These are phyloP conservation scores for Coprinopsis strossmayeri DNA, from an alignment of 768 basidiomycete species.

Conservation along the genomic window DNA sequence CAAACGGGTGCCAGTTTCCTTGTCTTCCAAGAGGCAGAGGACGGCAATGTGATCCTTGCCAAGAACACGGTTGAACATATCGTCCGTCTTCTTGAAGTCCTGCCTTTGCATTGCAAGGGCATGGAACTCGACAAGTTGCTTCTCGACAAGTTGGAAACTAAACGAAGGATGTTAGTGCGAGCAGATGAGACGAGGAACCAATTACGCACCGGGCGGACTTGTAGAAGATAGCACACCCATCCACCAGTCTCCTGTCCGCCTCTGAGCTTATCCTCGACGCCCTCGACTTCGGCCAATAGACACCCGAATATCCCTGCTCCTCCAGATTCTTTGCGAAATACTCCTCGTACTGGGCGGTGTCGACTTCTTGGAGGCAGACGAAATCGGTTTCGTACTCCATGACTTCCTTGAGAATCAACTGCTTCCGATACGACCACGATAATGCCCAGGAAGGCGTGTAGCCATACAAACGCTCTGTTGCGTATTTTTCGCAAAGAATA, in stretches of 20 bases:
- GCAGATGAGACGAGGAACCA: constrained; percentile 5
- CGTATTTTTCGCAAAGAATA: constrained; percentile 87
- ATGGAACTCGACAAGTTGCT: constrained; percentile 90
- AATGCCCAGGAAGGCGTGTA: constrained; percentile 98
- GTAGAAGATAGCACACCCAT: constrained; percentile 97
- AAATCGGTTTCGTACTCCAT: constrained; percentile 80
- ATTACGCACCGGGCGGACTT: constrained; percentile 74
- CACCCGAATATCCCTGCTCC: constrained; percentile 80
- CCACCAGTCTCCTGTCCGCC: constrained; percentile 79
- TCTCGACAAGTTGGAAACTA: constrained; percentile 91
- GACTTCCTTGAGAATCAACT: constrained; percentile 80
- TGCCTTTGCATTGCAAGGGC: constrained; percentile 87
- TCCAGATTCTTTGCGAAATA: constrained; percentile 74
- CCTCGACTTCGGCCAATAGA: constrained; percentile 87
- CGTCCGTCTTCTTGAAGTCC: constrained; percentile 95
- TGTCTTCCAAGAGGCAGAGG: constrained; percentile 80
- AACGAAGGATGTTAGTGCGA: constrained; percentile 10
- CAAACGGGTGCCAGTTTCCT: constrained; percentile 78
- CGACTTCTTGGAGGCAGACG: constrained; percentile 93
- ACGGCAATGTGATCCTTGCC: constrained; percentile 93
- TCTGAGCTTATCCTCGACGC: constrained; percentile 85
- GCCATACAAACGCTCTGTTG: constrained; percentile 84
- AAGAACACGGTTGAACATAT: constrained; percentile 98
- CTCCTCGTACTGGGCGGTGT: constrained; percentile 86
- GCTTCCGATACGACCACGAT: constrained; percentile 91